Base-by-base conservation (phyloP, 2,329 filamentous ascomycete species). In the Verruconis gallopava region DNA sequence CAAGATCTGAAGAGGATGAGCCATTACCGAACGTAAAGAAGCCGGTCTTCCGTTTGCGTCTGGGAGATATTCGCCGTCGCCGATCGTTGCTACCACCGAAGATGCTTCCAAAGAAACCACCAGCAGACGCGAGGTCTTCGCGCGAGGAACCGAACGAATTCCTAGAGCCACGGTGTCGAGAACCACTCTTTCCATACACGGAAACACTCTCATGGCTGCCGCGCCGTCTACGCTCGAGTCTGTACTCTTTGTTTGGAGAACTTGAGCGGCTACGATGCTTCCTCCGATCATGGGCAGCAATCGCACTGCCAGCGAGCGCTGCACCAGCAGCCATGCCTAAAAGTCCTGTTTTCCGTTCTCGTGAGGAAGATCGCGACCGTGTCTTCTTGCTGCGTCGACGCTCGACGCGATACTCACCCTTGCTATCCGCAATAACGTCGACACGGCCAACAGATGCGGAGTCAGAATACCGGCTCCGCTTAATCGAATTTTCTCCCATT, bases 101-200 rank as follows among this genome's bases (percentile, higher is more conserved):
- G 53, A 84, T 57, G 58, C 3, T 52, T 43, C 63, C 62, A 34
- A 85, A 62, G 42, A 75, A 67, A 30, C 77, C 73, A 46, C 71
- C 67, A 13, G 19, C 54, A 18, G 37, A 15, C 5, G 37, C 5
- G 6, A 39, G 19, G 40, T 40, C 37, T 21, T 39, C 42, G 5
- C 30, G 15, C 9, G 42, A 44, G 25, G 41, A 44, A 13, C 28
- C 28, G 4, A 39, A 20, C 5, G 42, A 44, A 6, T 25, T 19
- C 14, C 36, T 21, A 22, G 37, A 39, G n/a, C 42, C 42, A 17
- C 25, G 38, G 37, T 11, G 25, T 11, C 41, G 34, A 38, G 18
- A 15, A 13, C 19, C 36, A 15, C 22, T n/a, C 25, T 38, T 20
- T 6, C 22, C 21, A 33, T 44, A 39, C 4, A 43, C 14, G 13